These are phyloP conservation scores for Aspergillus udagawae DNA, from an alignment of 2,329 filamentous ascomycete genomes.

Conservation along the genomic window DNA sequence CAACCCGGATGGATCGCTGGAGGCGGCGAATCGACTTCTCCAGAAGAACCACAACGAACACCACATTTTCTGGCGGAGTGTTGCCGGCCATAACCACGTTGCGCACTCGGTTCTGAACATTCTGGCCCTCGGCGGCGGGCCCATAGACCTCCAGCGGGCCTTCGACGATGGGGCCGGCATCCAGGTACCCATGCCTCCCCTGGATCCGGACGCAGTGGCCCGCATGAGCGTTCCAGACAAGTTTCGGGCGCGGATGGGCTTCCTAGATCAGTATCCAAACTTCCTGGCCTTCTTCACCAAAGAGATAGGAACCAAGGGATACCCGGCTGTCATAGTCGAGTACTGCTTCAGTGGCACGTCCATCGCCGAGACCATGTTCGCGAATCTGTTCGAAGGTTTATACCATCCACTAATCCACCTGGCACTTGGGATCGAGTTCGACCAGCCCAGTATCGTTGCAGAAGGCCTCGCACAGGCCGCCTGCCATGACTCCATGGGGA, in stretches of 20 bases:
- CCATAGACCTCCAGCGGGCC: conserved; percentile 19
- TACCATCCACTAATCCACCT: conserved; percentile 76
- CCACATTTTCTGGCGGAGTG: no score
- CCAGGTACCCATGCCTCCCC: conserved; percentile 22
- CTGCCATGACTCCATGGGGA: conserved; percentile 49
- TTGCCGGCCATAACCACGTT: conserved; percentile 22
- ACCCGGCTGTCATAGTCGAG: conserved; percentile 45
- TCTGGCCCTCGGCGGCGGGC: conserved; percentile 25
- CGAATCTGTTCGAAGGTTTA: conserved; percentile 56
- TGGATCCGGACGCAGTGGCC: conserved; percentile 16
- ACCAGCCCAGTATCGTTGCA: conserved; percentile 70
- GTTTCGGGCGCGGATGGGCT: conserved; percentile 17
- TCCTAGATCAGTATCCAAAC: no score
- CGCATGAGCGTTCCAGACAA: conserved; percentile 11
- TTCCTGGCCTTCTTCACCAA: no score
- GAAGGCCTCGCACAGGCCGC: conserved; percentile 71
- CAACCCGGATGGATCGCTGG: no score
- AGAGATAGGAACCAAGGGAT: conserved; percentile 54
- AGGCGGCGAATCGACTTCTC: no score
- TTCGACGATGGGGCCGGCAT: conserved; percentile 22
- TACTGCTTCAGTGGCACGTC: conserved; percentile 33
- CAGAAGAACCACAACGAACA: no score
- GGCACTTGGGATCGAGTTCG: conserved; percentile 76
- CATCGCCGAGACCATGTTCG: conserved; percentile 60
- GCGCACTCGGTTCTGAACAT: conserved; percentile 27